Percentiles rank a stretch among this genome's conserved stretches.
These are phyloP conservation scores for Isoetes engelmannii DNA, from an alignment of 83 land plant species.

Conservation along the genomic window DNA sequence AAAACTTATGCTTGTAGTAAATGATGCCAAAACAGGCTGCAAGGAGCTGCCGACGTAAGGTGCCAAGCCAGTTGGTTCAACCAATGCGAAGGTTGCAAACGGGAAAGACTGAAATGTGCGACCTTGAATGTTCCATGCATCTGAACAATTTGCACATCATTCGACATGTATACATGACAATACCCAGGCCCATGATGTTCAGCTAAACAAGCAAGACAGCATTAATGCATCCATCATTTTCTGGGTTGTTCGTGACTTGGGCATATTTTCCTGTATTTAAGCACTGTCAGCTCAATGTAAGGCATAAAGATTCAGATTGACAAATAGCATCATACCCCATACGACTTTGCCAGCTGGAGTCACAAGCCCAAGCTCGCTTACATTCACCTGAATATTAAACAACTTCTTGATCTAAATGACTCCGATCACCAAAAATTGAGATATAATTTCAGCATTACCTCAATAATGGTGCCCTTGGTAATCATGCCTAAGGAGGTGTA, in stretches of 20 bases:
- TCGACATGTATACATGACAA: too few species aligned
- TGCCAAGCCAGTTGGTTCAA: too few species aligned
- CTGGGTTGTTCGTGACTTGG: conserved; percentile 94
- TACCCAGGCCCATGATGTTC: too few species aligned
- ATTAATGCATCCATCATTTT: conserved; percentile 96
- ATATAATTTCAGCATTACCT: conserved; percentile 45
- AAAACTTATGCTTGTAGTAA: too few species aligned
- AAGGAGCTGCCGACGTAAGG: too few species aligned
- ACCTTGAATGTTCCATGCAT: too few species aligned
- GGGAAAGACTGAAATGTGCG: too few species aligned
- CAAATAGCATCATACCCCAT: conserved; percentile 98
- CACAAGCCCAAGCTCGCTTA: conserved; percentile 89
- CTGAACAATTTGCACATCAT: too few species aligned
- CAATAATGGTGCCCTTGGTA: conserved; percentile 89
- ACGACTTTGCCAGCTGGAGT: conserved; percentile 99
- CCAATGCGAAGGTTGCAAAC: too few species aligned
- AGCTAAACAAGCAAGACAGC: conserved; percentile 84
- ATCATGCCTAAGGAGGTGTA: conserved; percentile 96
- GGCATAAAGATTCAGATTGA: background rate
- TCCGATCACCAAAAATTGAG: background rate
- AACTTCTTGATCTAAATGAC: background rate
- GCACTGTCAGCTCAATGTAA: background rate
- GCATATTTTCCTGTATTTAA: conserved; percentile 86
- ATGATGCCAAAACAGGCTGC: too few species aligned
- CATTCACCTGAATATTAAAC: conserved; percentile 66